A percentile compares a stretch with the other conserved stretches of the same genome.
phyloP scores from a whole-genome alignment of 345 rosid genomes.

The Ceriops tagal region DNA sequence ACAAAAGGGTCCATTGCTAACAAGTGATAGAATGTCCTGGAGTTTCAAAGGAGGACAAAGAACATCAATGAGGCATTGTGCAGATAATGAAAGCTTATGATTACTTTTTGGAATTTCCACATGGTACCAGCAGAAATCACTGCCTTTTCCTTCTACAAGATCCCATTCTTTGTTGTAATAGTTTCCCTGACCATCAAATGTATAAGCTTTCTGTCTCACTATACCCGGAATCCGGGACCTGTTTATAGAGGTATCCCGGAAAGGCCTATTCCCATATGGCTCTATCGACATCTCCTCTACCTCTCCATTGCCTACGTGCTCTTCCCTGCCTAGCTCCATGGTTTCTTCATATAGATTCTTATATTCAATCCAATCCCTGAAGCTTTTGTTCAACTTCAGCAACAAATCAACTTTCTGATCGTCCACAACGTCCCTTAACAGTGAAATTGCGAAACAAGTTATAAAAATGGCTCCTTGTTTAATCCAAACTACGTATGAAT shows the following conservation, averaged over 20 bases:
- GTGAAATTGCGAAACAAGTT: not conserved
- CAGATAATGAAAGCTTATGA: constrained; percentile 73
- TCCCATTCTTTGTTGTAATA: constrained; percentile 77
- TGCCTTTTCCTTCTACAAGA: constrained; percentile 63
- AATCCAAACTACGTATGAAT: not conserved
- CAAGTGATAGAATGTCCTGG: constrained; percentile 88
- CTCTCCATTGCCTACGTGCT: constrained; percentile 38
- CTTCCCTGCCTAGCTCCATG: constrained; percentile 54
- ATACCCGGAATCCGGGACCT: constrained; percentile 49
- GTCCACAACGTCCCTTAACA: not conserved
- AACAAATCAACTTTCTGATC: constrained; percentile 11
- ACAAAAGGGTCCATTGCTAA: constrained; percentile 93
- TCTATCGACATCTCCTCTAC: constrained; percentile 48
- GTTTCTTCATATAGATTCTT: not conserved
- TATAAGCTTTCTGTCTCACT: constrained; percentile 77
- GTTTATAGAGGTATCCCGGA: constrained; percentile 13
- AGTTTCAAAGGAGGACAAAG: constrained; percentile 96
- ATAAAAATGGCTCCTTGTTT: not conserved
- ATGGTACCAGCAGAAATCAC: constrained; percentile 95
- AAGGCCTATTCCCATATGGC: constrained; percentile 23
- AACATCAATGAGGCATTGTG: constrained; percentile 78
- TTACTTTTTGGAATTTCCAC: constrained; percentile 82
- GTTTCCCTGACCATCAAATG: constrained; percentile 73
- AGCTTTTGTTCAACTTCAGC: not conserved
- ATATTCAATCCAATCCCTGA: constrained; percentile 9